Base-by-base conservation (phyloP, 345 rosid genomes). In the Aethionema arabicum region DNA sequence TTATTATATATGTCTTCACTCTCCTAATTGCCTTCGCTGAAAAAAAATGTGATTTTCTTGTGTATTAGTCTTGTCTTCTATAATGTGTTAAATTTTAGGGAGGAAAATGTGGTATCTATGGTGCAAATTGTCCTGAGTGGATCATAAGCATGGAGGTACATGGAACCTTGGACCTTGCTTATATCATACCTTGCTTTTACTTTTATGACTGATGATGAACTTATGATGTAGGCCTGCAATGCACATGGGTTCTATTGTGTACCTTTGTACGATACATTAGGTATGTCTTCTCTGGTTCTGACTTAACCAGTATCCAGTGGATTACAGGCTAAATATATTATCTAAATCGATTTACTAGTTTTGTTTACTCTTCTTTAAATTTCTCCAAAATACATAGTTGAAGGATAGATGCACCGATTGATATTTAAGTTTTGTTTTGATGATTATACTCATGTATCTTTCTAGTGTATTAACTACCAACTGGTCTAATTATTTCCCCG, bases 141-240 rank as follows among this genome's bases (percentile, higher is more conserved):
- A 71, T 87, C 63, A 80, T 90, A 58, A 85, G 97, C 84, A 87
- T 90, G 97, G 90, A 90, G 95, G 96, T 88, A 71, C 11, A 32
- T 40, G 5, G 4, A 48, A 33, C 15, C 42, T 6, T 56, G 8
- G 50, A 29, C 11, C 43, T 47, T 56, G 51, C 29, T 50, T 7
- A 29, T 41, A 42, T 10, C 3, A n/a, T 53, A 51, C 15, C 38
- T 56, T 59, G 4, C 7, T 45, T 59, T 49, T n/a, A 5, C 36
- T 39, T 11, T 50, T 8, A 8, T 2, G 35, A 63, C 56, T 52
- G 14, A 36, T 43, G 15, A 13, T 55, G 27, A 15, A 29, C 6
- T 56, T 67, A 3, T 59, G 12, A 59, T 83, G 83, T 82, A 90
- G 97, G 95, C 95, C 2, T 90, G 97, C 67, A 90, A 83, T 74